Conservation (phyloP, 2,329 filamentous ascomycete species). For the Penicillium digitatum region DNA sequence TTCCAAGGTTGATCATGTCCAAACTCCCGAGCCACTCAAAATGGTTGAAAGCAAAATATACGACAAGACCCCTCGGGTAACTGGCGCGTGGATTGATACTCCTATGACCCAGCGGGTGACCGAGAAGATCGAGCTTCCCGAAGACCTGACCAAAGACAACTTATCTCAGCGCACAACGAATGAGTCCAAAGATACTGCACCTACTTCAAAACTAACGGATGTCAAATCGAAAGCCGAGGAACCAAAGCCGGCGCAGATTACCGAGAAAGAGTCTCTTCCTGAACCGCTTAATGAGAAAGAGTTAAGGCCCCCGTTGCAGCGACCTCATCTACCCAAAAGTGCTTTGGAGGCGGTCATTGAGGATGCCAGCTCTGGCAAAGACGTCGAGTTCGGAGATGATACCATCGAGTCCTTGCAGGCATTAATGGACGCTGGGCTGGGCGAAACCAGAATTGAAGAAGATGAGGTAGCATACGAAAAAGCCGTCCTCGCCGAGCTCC, state of each 20-base stretch:
- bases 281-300: slow-evolving; percentile 11
- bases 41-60: slow-evolving; percentile 32
- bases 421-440: slow-evolving; percentile 34
- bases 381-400: slow-evolving; percentile 42
- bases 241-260: neutral
- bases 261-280: neutral
- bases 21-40: slow-evolving; percentile 37
- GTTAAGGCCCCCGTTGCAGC: slow-evolving; percentile 27
- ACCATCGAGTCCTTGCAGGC: slow-evolving; percentile 46
- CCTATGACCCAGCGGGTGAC: slow-evolving; percentile 40
- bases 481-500: slow-evolving; percentile 26
- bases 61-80: slow-evolving; percentile 44
- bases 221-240: neutral
- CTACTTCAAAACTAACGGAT: slow-evolving; percentile 8
- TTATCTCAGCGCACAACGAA: slow-evolving; percentile 16
- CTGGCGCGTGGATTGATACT: slow-evolving; percentile 48
- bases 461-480: slow-evolving; percentile 34
- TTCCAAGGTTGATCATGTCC: slow-evolving; percentile 29
- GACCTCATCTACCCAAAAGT: slow-evolving; percentile 42
- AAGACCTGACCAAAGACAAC: slow-evolving; percentile 27
- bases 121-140: slow-evolving; percentile 16
- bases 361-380: slow-evolving; percentile 38
- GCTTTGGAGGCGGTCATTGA: slow-evolving; percentile 42
- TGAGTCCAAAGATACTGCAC: slow-evolving; percentile 2
- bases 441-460: slow-evolving; percentile 28